Base-by-base conservation (phyloP, 106 monocot species). In the Dioscorea alata region DNA sequence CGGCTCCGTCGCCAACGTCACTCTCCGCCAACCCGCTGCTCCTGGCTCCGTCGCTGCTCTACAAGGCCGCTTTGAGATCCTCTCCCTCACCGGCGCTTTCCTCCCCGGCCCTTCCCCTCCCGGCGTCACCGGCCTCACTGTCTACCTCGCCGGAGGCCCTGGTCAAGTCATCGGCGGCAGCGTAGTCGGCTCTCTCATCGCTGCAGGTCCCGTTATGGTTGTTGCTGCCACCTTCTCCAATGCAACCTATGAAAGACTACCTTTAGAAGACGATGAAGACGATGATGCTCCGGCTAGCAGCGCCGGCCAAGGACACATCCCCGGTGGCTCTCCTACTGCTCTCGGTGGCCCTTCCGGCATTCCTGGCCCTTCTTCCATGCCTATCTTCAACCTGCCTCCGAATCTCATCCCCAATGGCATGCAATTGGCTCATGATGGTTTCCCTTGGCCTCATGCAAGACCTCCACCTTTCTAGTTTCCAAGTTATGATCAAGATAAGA, bases 11-110 rank as follows among this genome's bases (percentile, higher is more conserved):
- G 66, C 71, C 49, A 71, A 81, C 62, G 80, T 75, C 51, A 61
- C 75, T 12, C 75, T 81, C 53, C 75, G 75, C 58, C 80, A 75
- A 54, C 75, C 80, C 17, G 65, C 80, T 1, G 75, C 78, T 0
- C 78, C 78, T 13, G 71, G 80, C 31, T 69, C 80, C 10, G 75
- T 75, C 21, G 71, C 71, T 18, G 80, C 80, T 13, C 70, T 81
- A n/a, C 80, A 71, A n/a, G 80, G 80, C 33, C 75, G 75, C 4
- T 75, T 81, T 66, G 80, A 81, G 71, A 81, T 81, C n/a, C 67
- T 81, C 25, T 75, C 80, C 16, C 80, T 81, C 51, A 71, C 75
- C 15, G 80, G 80, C 4, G 70, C 80, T 23, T 81, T 81, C 65
- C 66, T 81, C 23, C 80, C 80, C 2, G 80, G 80, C 8, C 80